Evolutionary conservation across 2,329 filamentous ascomycete species (phyloP).

Genomic region (Alternaria sp.): DNA sequence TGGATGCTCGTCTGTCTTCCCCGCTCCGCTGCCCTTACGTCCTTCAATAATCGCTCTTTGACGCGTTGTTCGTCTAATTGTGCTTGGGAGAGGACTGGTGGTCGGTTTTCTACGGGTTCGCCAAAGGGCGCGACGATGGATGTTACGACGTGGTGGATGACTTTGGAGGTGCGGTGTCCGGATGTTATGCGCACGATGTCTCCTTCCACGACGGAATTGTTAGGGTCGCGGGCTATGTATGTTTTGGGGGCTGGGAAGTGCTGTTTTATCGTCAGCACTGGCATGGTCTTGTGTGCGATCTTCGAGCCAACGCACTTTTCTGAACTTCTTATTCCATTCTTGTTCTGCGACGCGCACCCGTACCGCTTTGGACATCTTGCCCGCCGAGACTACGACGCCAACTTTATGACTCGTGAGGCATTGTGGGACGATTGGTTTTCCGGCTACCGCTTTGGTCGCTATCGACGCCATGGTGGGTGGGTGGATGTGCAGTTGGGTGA

Average conservation of each 20-base stretch:
- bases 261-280: conserved; percentile 49
- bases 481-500: conserved; percentile 7
- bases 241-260: conserved; percentile 70
- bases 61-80: conserved; percentile 67
- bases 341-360: conserved; percentile 77
- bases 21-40: conserved; percentile 58
- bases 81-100: conserved; percentile 70
- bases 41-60: conserved; percentile 65
- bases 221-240: conserved; percentile 80
- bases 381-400: conserved; percentile 79
- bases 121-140: conserved; percentile 77
- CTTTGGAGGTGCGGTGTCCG: conserved; percentile 70
- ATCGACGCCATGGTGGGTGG: conserved; percentile 32
- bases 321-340: conserved; percentile 75
- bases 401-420: conserved; percentile 42
- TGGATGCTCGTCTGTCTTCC: conserved; percentile 40
- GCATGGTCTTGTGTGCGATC: neutral
- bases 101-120: conserved; percentile 68
- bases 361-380: conserved; percentile 79
- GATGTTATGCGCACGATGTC: conserved; percentile 77
- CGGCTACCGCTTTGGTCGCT: conserved; percentile 28
- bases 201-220: conserved; percentile 74
- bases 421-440: conserved; percentile 35
- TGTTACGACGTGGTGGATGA: conserved; percentile 77
- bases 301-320: conserved; percentile 65